Base-by-base conservation (phyloP, 768 basidiomycete species). In the Suillus alpinus region DNA sequence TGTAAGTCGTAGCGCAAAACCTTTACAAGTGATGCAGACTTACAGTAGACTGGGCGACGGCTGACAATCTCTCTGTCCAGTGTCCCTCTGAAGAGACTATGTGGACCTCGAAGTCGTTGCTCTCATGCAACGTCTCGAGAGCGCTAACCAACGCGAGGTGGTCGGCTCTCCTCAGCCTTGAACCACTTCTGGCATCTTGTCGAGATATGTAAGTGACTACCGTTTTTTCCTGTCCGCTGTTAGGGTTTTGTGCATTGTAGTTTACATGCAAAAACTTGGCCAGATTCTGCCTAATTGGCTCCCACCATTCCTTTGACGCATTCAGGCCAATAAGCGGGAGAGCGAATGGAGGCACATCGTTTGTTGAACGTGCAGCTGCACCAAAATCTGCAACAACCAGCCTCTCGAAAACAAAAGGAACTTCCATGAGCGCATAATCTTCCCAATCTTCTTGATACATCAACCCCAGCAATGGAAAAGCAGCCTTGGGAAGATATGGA, bases 361-460 rank as follows among this genome's bases (percentile, higher is more conserved):
- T 26, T 41, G 63, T 56, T 3, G 69, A 73, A 59, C 77, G 74
- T 53, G 71, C 74, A 0, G 91, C 87, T 0, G 88, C 89, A n/a
- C 83, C 80, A 50, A 87, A 78, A 67, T 95, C 93, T 0, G 86
- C 87, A 37, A 97, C 75, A 36, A 96, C 84, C 13, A 91, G 77
- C 12, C 92, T 86, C 65, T 91, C 88, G 57, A 92, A 75, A 18
- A 94, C 66, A 70, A 87, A 93, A 0, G 94, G 90, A 18, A 85
- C 80, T 20, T 80, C 78, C 67, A 92, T 83, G 60, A 81, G 78
- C 40, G 81, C 79, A 65, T 88, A 87, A 73, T 95, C 94, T 51
- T 82, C 78, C 84, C 92, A 94, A 67, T 95, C 93, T 60, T 87
- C 83, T 18, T 77, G 60, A 70, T 87, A 93, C 76, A 90, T 82